Conservation (phyloP, 2,329 filamentous ascomycete genomes). For the Fusarium pseudoanthophilum region DNA sequence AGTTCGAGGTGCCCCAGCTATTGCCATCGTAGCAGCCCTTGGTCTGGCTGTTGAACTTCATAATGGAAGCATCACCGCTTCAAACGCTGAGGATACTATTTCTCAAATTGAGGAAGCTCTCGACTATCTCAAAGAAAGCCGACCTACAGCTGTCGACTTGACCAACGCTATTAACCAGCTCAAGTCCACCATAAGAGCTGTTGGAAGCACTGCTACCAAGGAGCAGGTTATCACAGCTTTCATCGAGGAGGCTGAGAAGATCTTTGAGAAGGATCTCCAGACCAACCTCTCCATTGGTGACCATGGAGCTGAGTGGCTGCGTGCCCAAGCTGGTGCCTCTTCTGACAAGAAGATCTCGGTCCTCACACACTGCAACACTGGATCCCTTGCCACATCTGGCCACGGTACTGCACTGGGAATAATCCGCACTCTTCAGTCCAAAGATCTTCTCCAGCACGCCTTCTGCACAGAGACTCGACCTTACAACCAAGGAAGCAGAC, state of each 20-base stretch:
- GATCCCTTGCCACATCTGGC: conserved; percentile 95
- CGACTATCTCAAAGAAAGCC: conserved; percentile 86
- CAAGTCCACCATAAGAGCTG: conserved; percentile 68
- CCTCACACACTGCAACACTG: conserved; percentile 97
- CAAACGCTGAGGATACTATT: conserved; percentile 66
- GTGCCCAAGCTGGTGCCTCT: conserved; percentile 64
- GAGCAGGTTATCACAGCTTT: conserved; percentile 74
- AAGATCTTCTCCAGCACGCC: conserved; percentile 77
- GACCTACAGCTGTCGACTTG: conserved; percentile 94
- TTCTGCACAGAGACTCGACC: conserved; percentile 98
- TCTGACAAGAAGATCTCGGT: conserved; percentile 72
- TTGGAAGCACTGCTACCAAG: conserved; percentile 55
- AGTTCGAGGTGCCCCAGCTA: conserved; percentile 85
- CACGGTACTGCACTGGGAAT: conserved; percentile 96
- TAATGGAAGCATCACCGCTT: conserved; percentile 59
- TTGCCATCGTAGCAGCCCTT: conserved; percentile 95
- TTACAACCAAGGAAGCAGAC: conserved; percentile 95
- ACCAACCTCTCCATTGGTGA: conserved; percentile 90
- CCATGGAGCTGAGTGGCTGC: conserved; percentile 85
- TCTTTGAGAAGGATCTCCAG: conserved; percentile 85
- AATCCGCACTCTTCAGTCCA: conserved; percentile 81
- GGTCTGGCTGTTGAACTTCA: conserved; percentile 87
- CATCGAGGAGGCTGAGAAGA: conserved; percentile 82
- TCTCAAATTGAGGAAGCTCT: conserved; percentile 79
- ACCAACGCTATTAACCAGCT: conserved; percentile 89